Evolutionary conservation across 1,139 yeast species (phyloP), one percentile per base, ranked within the genome.

Genomic region (Sugiyamaella paludigena): DNA sequence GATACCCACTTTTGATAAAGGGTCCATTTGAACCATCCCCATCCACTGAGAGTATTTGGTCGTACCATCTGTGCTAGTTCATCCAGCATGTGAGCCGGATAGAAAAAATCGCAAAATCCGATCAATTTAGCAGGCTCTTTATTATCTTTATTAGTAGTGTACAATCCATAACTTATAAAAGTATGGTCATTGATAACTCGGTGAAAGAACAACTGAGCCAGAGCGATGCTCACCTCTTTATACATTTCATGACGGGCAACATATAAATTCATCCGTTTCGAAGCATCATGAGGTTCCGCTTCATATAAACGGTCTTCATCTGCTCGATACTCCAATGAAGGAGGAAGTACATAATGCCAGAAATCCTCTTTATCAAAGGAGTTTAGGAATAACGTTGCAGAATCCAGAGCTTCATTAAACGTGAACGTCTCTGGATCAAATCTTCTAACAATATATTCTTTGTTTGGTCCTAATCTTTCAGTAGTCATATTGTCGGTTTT

Each of bases 21-120:
- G 4, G 11, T 40, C 49, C 49, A 46, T 19, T 31, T 46, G 2
- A 40, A 7, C 45, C 49, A 36, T n/a, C 45, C 49, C 10, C 35
- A 40, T 2, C 49, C 49, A 28, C 11, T 8, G 13, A 36, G 9
- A 16, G 37, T 36, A 8, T 29, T 11, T 4, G 49, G 49, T 4
- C 49, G 32, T n/a, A 36, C 12, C 10, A 36, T 38, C 5, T 11
- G 27, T 8, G 24, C 7, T 27, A 46, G 32, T 11, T 41, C 42
- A 2, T 15, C n/a, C 7, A 16, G 29, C 40, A 46, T 36, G 36
- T 30, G 37, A 7, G 12, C 13, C 2, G 49, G 49, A 41, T 30
- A 40, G 2, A 30, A 13, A 29, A 28, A 36, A 28, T 46, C 36
- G 15, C 45, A 42, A 30, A n/a, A 41, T 13, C 45, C 49, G 8